phyloP scores from a whole-genome alignment of 495 filamentous ascomycete species.

The Aspergillus leporis region DNA sequence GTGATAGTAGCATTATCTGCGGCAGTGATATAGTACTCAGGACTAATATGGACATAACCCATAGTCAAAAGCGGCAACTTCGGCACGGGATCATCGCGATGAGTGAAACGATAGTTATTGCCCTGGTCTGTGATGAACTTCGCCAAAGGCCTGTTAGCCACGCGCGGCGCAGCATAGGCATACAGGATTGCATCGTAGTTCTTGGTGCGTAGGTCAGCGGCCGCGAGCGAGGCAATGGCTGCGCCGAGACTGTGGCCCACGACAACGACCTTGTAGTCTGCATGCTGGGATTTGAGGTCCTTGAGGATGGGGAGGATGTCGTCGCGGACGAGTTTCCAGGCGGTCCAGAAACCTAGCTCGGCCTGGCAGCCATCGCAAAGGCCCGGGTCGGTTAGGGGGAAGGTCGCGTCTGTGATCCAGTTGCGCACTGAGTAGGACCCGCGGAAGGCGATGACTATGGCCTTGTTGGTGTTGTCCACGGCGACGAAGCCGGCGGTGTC shows the following conservation, averaged over 20 bases:
- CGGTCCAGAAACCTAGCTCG: constrained; percentile 54
- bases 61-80: constrained; percentile 56
- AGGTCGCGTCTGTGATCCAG: constrained; percentile 60
- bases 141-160: constrained; percentile 57
- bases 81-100: constrained; percentile 63
- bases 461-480: constrained; percentile 55
- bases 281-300: constrained; percentile 32
- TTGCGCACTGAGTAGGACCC: constrained; percentile 65
- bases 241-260: constrained; percentile 68
- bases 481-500: constrained; percentile 68
- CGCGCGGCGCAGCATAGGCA: constrained; percentile 66
- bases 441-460: constrained; percentile 65
- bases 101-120: constrained; percentile 63
- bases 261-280: constrained; percentile 52
- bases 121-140: constrained; percentile 53
- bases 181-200: constrained; percentile 51
- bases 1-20: constrained; percentile 35
- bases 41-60: constrained; percentile 60
- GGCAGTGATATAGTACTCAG: constrained; percentile 60
- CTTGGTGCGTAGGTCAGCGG: constrained; percentile 52
- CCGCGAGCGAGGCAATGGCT: constrained; percentile 60
- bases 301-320: constrained; percentile 39
- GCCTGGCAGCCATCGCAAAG: constrained; percentile 52
- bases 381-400: constrained; percentile 34
- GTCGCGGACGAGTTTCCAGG: constrained; percentile 45